phyloP scores from a whole-genome alignment of 371 early-diverging fungal species.

The Mucor plumbeus region DNA sequence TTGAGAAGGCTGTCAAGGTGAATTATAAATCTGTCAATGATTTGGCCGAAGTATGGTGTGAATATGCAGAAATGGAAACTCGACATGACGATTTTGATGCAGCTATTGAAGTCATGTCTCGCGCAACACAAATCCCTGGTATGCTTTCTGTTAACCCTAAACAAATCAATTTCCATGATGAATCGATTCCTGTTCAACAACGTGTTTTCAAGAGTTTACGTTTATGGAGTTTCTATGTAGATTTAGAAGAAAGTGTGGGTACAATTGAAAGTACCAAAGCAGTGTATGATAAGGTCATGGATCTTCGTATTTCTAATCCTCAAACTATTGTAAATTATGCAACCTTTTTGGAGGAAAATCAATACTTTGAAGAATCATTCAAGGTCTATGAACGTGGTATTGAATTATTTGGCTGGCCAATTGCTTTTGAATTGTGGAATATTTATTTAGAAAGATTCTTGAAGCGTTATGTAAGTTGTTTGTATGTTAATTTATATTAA shows the following conservation, averaged over 20 bases:
- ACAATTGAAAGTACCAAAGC: constrained; percentile 82
- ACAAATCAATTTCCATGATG: constrained; percentile 65
- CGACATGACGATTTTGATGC: constrained; percentile 69
- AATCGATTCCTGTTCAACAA: constrained; percentile 74
- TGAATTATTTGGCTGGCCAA: constrained; percentile 93
- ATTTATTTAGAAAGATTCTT: constrained; percentile 91
- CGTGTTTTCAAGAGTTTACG: constrained; percentile 91
- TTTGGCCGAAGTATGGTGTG: constrained; percentile 91
- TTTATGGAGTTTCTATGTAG: constrained; percentile 94
- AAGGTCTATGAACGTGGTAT: constrained; percentile 96
- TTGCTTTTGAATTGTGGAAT: constrained; percentile 98
- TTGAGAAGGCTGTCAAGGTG: constrained; percentile 86
- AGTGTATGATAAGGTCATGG: constrained; percentile 92
- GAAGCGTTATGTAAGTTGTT: constrained; percentile 71
- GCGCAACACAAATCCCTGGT: constrained; percentile 75
- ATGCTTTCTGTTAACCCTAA: constrained; percentile 42
- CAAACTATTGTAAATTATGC: constrained; percentile 96
- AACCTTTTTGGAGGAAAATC: constrained; percentile 85
- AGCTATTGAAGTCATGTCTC: constrained; percentile 79
- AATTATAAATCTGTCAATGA: constrained; percentile 83
- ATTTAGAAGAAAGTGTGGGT: constrained; percentile 93
- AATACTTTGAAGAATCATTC: constrained; percentile 94
- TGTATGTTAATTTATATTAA: not conserved
- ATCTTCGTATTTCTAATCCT: constrained; percentile 93
- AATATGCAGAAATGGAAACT: constrained; percentile 93